These are phyloP conservation scores for Apophysomyces ossiformis DNA, from an alignment of 371 early-diverging fungal species.

Conservation along the genomic window DNA sequence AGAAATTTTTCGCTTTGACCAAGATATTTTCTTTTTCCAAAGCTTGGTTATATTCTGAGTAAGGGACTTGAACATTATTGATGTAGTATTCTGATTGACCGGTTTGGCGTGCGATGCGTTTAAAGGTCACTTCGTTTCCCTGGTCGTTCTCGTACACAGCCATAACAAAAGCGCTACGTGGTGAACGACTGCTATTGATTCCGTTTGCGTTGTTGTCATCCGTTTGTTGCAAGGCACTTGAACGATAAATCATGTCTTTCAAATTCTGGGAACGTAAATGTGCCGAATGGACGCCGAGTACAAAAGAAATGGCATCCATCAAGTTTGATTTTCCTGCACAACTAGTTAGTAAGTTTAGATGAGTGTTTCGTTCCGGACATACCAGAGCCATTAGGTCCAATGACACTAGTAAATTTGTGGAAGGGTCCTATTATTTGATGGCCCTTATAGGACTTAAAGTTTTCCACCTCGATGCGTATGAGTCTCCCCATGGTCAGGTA, in stretches of 20 bases:
- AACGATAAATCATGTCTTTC: slow-evolving; percentile 91
- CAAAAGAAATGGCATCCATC: slow-evolving; percentile 99
- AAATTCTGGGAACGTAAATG: slow-evolving; percentile 89
- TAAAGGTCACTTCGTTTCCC: slow-evolving; percentile 62
- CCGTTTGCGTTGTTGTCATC: slow-evolving; percentile 19
- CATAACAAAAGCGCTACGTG: slow-evolving; percentile 74
- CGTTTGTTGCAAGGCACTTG: slow-evolving; percentile 45
- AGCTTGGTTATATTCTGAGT: slow-evolving; percentile 73
- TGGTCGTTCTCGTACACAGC: slow-evolving; percentile 77
- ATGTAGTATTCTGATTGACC: slow-evolving; percentile 92
- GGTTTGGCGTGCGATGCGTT: slow-evolving; percentile 67
- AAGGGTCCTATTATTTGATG: slow-evolving; percentile 95
- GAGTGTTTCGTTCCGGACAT: slow-evolving; percentile 1
- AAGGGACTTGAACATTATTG: slow-evolving; percentile 73
- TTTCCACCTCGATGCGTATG: slow-evolving; percentile 91
- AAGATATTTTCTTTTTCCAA: slow-evolving; percentile 92
- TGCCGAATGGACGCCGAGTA: slow-evolving; percentile 89
- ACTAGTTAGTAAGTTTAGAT: neutral
- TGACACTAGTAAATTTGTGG: slow-evolving; percentile 95
- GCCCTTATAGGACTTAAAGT: slow-evolving; percentile 99
- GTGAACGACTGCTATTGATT: slow-evolving; percentile 33
- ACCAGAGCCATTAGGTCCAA: slow-evolving; percentile 99
- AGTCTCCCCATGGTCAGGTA: slow-evolving; percentile 74
- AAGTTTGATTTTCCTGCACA: slow-evolving; percentile 94
- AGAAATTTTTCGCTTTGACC: slow-evolving; percentile 95